Evolutionary conservation across 495 filamentous ascomycete species (phyloP).

Genomic region (Thermochaetoides thermophila): DNA sequence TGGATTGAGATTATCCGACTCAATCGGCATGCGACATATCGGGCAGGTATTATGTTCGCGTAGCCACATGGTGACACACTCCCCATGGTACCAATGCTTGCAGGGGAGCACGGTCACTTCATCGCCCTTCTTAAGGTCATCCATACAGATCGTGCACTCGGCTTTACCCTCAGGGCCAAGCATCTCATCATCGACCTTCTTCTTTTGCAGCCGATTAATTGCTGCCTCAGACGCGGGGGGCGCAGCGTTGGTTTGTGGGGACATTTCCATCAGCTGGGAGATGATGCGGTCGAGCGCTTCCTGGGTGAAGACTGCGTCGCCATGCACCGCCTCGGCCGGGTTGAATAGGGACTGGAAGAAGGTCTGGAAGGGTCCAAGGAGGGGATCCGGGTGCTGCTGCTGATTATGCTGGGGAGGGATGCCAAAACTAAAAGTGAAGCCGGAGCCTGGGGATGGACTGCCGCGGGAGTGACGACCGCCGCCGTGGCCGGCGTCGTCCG

Average conservation of each 20-base stretch:
- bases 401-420: too few relatives aligned
- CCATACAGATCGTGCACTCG: slow-evolving; percentile 92
- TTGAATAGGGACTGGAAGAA: slow-evolving; percentile 41
- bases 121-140: slow-evolving; percentile 57
- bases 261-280: slow-evolving; percentile 72
- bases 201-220: slow-evolving; percentile 60
- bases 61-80: slow-evolving; percentile 67
- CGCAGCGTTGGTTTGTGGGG: slow-evolving; percentile 57
- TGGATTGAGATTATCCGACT: slow-evolving; percentile 11
- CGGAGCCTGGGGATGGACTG: too few relatives aligned
- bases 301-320: slow-evolving; percentile 85
- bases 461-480: too few relatives aligned
- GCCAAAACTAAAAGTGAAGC: too few relatives aligned
- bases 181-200: slow-evolving; percentile 49
- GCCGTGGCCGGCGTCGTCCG: slow-evolving; percentile 2
- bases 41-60: slow-evolving; percentile 83
- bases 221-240: slow-evolving; percentile 64
- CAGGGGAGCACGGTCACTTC: slow-evolving; percentile 74
- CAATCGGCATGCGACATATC: slow-evolving; percentile 68
- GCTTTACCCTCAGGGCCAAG: slow-evolving; percentile 43
- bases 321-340: slow-evolving; percentile 39
- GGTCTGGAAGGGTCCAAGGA: too few relatives aligned
- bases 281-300: slow-evolving; percentile 84
- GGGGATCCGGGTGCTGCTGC: too few relatives aligned
- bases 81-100: slow-evolving; percentile 79